Evolutionary conservation across 306 rosid genomes (phyloP), one percentile per base, ranked within the genome.

Genomic region (Rosa multiflora): DNA sequence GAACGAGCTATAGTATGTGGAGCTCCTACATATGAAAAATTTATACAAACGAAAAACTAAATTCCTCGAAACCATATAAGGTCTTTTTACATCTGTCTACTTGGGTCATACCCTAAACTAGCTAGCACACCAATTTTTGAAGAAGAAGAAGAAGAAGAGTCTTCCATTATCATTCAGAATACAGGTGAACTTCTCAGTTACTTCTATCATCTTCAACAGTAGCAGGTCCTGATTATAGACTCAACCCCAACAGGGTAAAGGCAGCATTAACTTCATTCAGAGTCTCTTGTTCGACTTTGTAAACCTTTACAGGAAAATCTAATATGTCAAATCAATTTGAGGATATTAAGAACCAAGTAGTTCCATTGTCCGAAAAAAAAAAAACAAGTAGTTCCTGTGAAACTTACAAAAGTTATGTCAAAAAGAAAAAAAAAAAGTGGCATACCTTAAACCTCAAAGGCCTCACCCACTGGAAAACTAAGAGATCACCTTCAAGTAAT

Each of bases 241-340:
- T 23, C 26, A 23, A 23, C 26, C 26, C 26, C 26, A 23, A 23
- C 58, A 70, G 85, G 80, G 51, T 80, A 67, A 79, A 76, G 48
- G 87, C 87, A 66, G 78, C 87, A 77, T 71, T 79, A 47, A 87
- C 52, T n/a, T 82, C 80, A 35, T 70, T 73, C 4, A 76, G 20
- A 20, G 42, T 75, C 56, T 72, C 67, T 26, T 72, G 75, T 82
- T 85, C 76, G 67, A 86, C 64, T 73, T 82, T 84, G 80, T 80
- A 84, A 15, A 88, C 90, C 92, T 86, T 26, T 20, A 71, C 44
- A 26, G 13, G 43, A 71, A 52, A 52, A 17, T 39, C 3, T 3
- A 12, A 52, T 52, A 29, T 21, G 43, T 29, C 35, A 20, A 35
- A 63, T 67, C 32, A 40, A 48, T 62, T 23, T 13, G 7, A 39